A percentile compares a stretch with the other conserved stretches of the same genome.
Evolutionary conservation across 2,329 filamentous ascomycete species (phyloP).

Genomic region (Acephala macrosclerotiorum): DNA sequence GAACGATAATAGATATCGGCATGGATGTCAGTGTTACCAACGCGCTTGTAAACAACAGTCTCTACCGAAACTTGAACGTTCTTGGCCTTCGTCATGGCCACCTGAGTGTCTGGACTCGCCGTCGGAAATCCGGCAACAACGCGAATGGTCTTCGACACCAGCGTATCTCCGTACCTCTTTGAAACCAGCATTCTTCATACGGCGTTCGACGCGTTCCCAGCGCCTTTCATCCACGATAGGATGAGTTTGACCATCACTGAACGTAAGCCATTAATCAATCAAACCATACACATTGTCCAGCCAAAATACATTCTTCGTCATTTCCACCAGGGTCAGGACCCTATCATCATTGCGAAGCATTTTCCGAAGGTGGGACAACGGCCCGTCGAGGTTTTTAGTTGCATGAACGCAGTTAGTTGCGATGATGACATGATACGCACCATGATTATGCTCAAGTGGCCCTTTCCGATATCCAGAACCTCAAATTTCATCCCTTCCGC

Average conservation of each 20-base stretch:
- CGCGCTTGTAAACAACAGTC: slow-evolving; percentile 48
- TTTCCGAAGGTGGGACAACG: slow-evolving; percentile 24
- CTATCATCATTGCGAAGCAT: slow-evolving; percentile 33
- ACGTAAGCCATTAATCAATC: slow-evolving; percentile 43
- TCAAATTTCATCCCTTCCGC: slow-evolving; percentile 37
- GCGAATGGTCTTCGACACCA: slow-evolving; percentile 15
- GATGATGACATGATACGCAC: slow-evolving; percentile 33
- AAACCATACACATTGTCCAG: slow-evolving; percentile 40
- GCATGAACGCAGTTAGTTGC: slow-evolving; percentile 39
- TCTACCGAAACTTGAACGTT: slow-evolving; percentile 38
- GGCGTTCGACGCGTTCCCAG: slow-evolving; percentile 34
- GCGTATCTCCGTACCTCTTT: slow-evolving; percentile 28
- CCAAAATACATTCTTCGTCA: slow-evolving; percentile 36
- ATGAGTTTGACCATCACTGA: slow-evolving; percentile 37
- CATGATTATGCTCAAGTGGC: slow-evolving; percentile 20
- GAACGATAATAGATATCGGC: slow-evolving; percentile 47
- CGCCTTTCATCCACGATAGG: slow-evolving; percentile 22
- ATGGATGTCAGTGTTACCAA: slow-evolving; percentile 31
- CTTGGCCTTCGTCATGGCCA: background rate
- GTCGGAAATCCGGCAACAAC: slow-evolving; percentile 31
- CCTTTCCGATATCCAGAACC: slow-evolving; percentile 31
- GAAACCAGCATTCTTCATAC: slow-evolving; percentile 24
- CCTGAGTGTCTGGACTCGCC: slow-evolving; percentile 39
- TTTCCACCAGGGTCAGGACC: slow-evolving; percentile 34
- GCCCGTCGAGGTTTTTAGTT: slow-evolving; percentile 26